phyloP scores from a whole-genome alignment of 352 stramenopile genomes.

The Paralagenidium karlingii region DNA sequence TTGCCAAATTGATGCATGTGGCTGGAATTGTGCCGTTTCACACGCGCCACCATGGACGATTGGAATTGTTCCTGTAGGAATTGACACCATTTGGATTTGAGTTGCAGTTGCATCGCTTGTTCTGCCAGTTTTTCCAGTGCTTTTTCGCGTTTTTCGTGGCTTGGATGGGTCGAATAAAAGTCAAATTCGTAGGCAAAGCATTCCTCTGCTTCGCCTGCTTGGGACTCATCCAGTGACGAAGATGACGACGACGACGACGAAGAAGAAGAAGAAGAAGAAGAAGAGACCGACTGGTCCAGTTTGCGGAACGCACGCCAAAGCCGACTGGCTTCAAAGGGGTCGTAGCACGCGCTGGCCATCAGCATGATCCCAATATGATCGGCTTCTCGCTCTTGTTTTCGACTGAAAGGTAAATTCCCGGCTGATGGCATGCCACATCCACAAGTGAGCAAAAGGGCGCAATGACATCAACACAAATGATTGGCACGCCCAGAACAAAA shows the following conservation, averaged over 20 bases:
- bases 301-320: slow-evolving; percentile 28
- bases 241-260: slow-evolving; percentile 1
- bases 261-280: not conserved
- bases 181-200: slow-evolving; percentile 28
- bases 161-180: slow-evolving; percentile 53
- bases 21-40: too few relatives aligned
- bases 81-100: slow-evolving; percentile 33
- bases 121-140: slow-evolving; percentile 24
- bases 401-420: slow-evolving; percentile 49
- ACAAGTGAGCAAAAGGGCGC: not conserved
- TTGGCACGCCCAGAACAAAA: too few relatives aligned
- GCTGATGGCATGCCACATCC: slow-evolving; percentile 6
- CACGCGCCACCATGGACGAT: slow-evolving; percentile 27
- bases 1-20: too few relatives aligned
- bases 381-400: slow-evolving; percentile 42
- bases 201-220: slow-evolving; percentile 14
- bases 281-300: slow-evolving; percentile 12
- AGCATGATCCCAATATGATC: slow-evolving; percentile 74
- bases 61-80: slow-evolving; percentile 40
- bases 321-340: slow-evolving; percentile 31
- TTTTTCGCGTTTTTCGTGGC: slow-evolving; percentile 40
- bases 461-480: not conserved
- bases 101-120: slow-evolving; percentile 26
- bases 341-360: slow-evolving; percentile 58
- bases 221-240: slow-evolving; percentile 2